Conservation (phyloP, 129 eudicot species). For the Centrapalus pauciflorus region DNA sequence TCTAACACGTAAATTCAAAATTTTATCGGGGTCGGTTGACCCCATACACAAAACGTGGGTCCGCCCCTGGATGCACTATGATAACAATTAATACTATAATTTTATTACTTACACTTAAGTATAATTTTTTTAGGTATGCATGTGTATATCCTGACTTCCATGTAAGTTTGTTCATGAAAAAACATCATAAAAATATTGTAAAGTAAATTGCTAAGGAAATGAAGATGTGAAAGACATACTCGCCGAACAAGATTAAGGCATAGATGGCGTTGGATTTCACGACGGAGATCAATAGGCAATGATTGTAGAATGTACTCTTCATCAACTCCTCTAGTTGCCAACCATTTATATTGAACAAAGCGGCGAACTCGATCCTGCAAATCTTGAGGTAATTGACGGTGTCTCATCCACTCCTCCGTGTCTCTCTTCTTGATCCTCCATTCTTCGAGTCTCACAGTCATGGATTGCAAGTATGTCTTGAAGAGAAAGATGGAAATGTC, state of each 20-base stretch:
- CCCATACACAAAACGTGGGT: no score
- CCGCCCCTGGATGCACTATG: no score
- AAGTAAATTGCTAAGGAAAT: neutral
- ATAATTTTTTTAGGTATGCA: no score
- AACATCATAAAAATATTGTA: neutral
- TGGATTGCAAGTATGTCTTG: conserved; percentile 79
- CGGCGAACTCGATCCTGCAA: conserved; percentile 79
- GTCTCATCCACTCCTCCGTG: conserved; percentile 99
- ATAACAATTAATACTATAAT: no score
- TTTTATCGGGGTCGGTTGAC: no score
- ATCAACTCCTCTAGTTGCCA: conserved; percentile 88
- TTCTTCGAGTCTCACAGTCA: conserved; percentile 85
- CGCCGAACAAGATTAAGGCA: conserved; percentile 96
- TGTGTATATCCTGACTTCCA: no score
- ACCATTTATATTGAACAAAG: conserved; percentile 84
- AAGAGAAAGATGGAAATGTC: neutral
- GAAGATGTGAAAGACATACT: conserved; percentile 39
- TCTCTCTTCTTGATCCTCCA: conserved; percentile 88
- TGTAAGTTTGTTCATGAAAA: no score
- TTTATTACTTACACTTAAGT: no score
- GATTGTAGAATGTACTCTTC: conserved; percentile 75
- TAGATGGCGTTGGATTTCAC: conserved; percentile 83
- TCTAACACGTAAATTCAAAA: no score
- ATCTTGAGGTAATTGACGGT: conserved; percentile 70
- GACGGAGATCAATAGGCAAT: conserved; percentile 81